Percentiles rank a stretch among this genome's conserved stretches.
Evolutionary conservation across 805 yeast genomes (phyloP).

Genomic region (Nakazawaea populi): DNA sequence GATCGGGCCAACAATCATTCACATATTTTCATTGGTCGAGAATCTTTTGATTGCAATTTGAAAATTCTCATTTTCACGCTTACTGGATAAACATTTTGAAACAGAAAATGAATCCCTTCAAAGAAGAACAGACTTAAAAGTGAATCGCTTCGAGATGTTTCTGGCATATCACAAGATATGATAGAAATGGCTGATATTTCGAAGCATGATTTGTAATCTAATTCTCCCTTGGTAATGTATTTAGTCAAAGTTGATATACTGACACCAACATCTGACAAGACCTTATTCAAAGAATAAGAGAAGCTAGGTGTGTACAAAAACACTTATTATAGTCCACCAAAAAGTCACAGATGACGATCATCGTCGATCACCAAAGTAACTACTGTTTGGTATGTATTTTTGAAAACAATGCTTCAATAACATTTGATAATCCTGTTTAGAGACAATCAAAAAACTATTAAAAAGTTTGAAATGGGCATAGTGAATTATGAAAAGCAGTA

Average conservation of each 20-base stretch:
- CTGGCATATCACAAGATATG: not conserved
- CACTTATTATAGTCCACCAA: not conserved
- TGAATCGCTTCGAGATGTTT: slow-evolving; percentile 2
- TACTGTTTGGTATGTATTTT: no score
- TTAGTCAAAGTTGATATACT: slow-evolving; percentile 19
- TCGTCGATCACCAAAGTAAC: no score
- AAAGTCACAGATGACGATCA: no score
- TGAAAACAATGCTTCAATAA: not conserved
- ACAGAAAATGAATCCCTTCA: slow-evolving; percentile 4
- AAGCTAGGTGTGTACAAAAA: not conserved
- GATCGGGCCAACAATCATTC: slow-evolving; percentile 12
- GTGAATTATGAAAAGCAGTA: not conserved
- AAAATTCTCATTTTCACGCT: not conserved
- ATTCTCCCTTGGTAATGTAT: slow-evolving; percentile 29
- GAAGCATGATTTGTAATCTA: slow-evolving; percentile 9
- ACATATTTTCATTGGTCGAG: not conserved
- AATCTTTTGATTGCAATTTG: slow-evolving; percentile 1
- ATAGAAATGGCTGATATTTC: slow-evolving; percentile 7
- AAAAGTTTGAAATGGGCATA: not conserved
- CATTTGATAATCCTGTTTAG: not conserved
- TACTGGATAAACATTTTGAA: not conserved
- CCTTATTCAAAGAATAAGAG: slow-evolving; percentile 18
- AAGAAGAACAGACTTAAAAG: slow-evolving; percentile 8
- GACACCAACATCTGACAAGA: slow-evolving; percentile 17
- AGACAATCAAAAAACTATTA: not conserved